phyloP scores from a whole-genome alignment of 306 rosid species.

The Sindora glabra region DNA sequence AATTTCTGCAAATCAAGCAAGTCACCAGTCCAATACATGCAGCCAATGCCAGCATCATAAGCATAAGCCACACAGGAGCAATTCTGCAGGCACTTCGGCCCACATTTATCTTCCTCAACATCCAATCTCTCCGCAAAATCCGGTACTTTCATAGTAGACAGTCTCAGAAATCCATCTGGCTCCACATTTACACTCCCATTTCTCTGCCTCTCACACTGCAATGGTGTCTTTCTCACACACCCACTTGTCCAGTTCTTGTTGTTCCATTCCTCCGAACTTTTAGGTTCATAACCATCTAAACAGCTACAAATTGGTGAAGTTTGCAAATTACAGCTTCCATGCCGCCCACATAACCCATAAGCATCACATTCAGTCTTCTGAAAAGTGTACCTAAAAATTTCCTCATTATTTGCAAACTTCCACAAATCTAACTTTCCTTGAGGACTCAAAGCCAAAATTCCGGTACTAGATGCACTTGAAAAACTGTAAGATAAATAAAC shows the following conservation, averaged over 20 bases:
- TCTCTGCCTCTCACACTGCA: constrained; percentile 8
- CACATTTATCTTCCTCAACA: background rate
- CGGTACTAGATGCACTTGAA: background rate
- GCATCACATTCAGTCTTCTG: background rate
- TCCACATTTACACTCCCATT: background rate
- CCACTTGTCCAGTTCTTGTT: constrained; percentile 12
- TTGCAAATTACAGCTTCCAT: constrained; percentile 1
- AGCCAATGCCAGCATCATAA: constrained; percentile 14
- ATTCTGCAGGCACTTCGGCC: constrained; percentile 10
- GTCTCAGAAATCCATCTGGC: constrained; percentile 11
- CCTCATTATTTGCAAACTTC: background rate
- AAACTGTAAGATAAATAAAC: background rate
- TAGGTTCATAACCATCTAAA: constrained; percentile 32
- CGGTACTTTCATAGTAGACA: constrained; percentile 26
- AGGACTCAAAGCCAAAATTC: background rate
- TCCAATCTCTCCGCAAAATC: background rate
- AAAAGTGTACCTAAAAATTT: background rate
- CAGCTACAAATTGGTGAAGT: constrained; percentile 17
- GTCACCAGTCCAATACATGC: constrained; percentile 26
- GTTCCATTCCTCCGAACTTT: constrained; percentile 23
- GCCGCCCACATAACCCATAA: background rate
- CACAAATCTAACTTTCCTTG: background rate
- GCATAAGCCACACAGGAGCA: constrained; percentile 32
- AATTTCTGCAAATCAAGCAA: constrained; percentile 25
- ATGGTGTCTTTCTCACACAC: constrained; percentile 1